phyloP scores from a whole-genome alignment of 1,139 yeast genomes.

The Geotrichum europaeum region DNA sequence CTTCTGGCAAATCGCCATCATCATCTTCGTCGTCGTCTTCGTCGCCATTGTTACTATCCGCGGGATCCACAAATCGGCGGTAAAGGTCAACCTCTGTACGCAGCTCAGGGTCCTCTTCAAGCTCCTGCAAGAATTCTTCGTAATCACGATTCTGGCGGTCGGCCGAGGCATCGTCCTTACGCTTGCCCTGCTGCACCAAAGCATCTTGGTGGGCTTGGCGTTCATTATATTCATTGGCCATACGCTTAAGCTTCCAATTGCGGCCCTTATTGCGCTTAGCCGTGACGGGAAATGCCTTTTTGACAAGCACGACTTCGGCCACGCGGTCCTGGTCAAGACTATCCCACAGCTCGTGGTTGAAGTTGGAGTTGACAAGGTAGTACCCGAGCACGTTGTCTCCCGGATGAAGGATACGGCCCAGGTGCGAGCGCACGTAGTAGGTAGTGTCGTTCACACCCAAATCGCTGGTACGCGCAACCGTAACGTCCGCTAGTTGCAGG shows the following conservation, averaged over 20 bases:
- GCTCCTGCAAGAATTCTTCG: conserved; percentile 87
- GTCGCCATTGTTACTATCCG: conserved; percentile 43
- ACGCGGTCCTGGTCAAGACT: conserved; percentile 47
- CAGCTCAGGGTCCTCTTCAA: conserved; percentile 91
- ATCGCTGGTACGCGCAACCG: conserved; percentile 84
- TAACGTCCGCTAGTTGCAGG: conserved; percentile 80
- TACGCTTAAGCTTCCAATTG: conserved; percentile 93
- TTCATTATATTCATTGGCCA: conserved; percentile 93
- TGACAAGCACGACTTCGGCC: conserved; percentile 86
- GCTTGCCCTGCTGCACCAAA: conserved; percentile 47
- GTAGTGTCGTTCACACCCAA: conserved; percentile 78
- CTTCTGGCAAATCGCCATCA: conserved; percentile 28
- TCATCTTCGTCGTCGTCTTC: conserved; percentile 22
- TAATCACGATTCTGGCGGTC: conserved; percentile 90
- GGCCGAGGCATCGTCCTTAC: conserved; percentile 59
- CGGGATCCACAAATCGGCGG: conserved; percentile 46
- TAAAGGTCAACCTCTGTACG: conserved; percentile 82
- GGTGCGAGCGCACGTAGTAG: conserved; percentile 79
- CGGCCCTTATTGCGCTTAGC: conserved; percentile 64
- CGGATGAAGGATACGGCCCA: conserved; percentile 92
- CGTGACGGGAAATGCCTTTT: conserved; percentile 85
- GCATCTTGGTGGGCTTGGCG: conserved; percentile 50
- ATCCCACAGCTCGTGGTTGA: conserved; percentile 85
- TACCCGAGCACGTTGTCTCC: conserved; percentile 96
- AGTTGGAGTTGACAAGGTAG: conserved; percentile 74